Evolutionary conservation across 345 rosid species (phyloP).

Genomic region (Rhizophora mangle): DNA sequence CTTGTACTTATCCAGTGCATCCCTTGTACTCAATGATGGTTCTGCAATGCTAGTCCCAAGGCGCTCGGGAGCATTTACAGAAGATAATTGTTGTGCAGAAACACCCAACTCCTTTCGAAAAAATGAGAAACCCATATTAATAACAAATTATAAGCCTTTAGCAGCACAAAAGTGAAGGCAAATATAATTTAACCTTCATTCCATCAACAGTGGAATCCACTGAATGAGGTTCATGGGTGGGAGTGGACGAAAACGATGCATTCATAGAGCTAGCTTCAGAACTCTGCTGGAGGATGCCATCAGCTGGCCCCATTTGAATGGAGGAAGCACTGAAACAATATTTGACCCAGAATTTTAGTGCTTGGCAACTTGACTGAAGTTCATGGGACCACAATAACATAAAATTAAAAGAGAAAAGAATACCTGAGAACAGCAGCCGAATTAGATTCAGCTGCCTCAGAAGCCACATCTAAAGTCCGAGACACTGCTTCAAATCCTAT

Average conservation of each 20-base stretch:
- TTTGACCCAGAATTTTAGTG: background rate
- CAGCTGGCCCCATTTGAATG: conserved; percentile 47
- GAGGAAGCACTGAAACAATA: conserved; percentile 48
- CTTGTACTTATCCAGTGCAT: conserved; percentile 88
- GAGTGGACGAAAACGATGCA: conserved; percentile 44
- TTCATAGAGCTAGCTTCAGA: conserved; percentile 46
- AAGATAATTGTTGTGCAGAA: conserved; percentile 47
- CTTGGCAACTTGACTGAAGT: no score
- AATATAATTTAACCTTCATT: conserved; percentile 38
- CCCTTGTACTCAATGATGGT: conserved; percentile 75
- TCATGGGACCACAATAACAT: background rate
- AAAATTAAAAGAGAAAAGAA: conserved; percentile 4
- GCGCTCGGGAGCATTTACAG: conserved; percentile 56
- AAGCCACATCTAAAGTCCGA: conserved; percentile 53
- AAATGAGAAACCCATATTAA: conserved; percentile 17
- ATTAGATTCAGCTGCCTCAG: conserved; percentile 55
- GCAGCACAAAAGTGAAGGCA: conserved; percentile 9
- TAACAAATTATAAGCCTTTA: background rate
- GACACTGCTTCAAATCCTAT: conserved; percentile 52
- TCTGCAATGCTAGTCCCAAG: conserved; percentile 53
- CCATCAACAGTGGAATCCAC: conserved; percentile 41
- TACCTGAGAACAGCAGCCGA: conserved; percentile 61
- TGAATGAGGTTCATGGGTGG: conserved; percentile 48
- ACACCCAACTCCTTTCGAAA: conserved; percentile 44
- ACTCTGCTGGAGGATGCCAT: conserved; percentile 41